phyloP scores from a whole-genome alignment of 1,139 yeast genomes.

The Lizanozyma gosingica region DNA sequence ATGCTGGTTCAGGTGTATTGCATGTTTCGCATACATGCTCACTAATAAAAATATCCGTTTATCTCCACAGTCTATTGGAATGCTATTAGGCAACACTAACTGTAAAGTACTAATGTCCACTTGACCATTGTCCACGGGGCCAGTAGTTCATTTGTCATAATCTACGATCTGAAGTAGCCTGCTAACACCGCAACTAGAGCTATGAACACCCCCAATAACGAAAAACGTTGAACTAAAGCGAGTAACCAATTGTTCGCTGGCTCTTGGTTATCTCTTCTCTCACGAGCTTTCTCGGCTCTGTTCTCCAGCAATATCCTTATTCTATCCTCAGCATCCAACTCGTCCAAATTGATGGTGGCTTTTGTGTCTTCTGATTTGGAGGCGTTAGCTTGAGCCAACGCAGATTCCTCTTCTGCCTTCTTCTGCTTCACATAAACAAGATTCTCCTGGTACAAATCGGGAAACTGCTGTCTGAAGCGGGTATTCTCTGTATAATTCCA shows the following conservation, averaged over 20 bases:
- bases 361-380: conserved; percentile 4
- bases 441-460: conserved; percentile 54
- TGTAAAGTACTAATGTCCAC: no score
- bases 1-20: no score
- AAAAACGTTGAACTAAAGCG: conserved; percentile 7
- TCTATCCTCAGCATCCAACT: conserved; percentile 38
- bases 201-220: conserved; percentile 23
- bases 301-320: conserved; percentile 28
- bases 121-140: no score
- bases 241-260: conserved; percentile 2
- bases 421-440: conserved; percentile 14
- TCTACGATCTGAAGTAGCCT: conserved; percentile 12
- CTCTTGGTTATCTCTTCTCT: not conserved
- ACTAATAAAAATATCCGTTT: no score
- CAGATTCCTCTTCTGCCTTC: conserved; percentile 7
- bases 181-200: conserved; percentile 18
- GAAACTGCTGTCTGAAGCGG: conserved; percentile 55
- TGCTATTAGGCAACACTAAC: no score
- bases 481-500: conserved; percentile 56
- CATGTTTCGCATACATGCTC: no score
- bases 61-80: no score
- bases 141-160: no score
- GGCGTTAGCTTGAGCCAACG: conserved; percentile 3
- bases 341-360: conserved; percentile 16
- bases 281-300: conserved; percentile 7